These are phyloP conservation scores for Tricladium varicosporioides DNA, from an alignment of 2,329 filamentous ascomycete species.

Conservation along the genomic window DNA sequence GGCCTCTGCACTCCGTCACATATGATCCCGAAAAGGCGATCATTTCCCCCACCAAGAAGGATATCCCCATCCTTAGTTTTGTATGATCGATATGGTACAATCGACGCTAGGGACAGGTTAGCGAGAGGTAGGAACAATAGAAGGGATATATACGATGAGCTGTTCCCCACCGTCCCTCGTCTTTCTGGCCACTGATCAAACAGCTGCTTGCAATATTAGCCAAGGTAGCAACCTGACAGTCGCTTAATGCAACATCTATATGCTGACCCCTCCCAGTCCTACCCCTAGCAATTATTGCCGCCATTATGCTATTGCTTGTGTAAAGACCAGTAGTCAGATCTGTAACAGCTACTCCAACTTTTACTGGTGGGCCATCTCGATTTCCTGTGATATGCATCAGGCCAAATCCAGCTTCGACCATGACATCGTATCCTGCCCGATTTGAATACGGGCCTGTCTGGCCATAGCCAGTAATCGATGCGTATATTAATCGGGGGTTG, in stretches of 20 bases:
- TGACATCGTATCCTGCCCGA: constrained; percentile 94
- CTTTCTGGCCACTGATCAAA: constrained; percentile 81
- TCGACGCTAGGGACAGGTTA: constrained; percentile 66
- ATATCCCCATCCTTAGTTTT: constrained; percentile 69
- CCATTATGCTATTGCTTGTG: constrained; percentile 93
- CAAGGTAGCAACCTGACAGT: constrained; percentile 91
- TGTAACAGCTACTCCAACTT: constrained; percentile 95
- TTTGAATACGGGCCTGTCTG: constrained; percentile 88
- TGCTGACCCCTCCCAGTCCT: constrained; percentile 82
- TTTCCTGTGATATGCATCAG: constrained; percentile 97
- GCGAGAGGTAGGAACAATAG: background rate
- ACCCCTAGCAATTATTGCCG: constrained; percentile 74
- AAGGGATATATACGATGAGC: constrained; percentile 72
- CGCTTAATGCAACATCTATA: constrained; percentile 86
- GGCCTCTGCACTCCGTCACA: constrained; percentile 57
- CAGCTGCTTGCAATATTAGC: constrained; percentile 95
- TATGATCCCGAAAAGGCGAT: constrained; percentile 64
- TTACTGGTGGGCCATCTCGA: constrained; percentile 86
- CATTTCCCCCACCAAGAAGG: constrained; percentile 71
- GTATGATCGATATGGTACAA: constrained; percentile 92
- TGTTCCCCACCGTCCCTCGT: constrained; percentile 91
- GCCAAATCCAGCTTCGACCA: constrained; percentile 98
- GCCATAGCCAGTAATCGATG: constrained; percentile 94
- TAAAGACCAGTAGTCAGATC: constrained; percentile 95
- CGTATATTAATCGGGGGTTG: constrained; percentile 87